Base-by-base conservation (phyloP, 2,329 filamentous ascomycete genomes). In the Alternaria gansuensis region DNA sequence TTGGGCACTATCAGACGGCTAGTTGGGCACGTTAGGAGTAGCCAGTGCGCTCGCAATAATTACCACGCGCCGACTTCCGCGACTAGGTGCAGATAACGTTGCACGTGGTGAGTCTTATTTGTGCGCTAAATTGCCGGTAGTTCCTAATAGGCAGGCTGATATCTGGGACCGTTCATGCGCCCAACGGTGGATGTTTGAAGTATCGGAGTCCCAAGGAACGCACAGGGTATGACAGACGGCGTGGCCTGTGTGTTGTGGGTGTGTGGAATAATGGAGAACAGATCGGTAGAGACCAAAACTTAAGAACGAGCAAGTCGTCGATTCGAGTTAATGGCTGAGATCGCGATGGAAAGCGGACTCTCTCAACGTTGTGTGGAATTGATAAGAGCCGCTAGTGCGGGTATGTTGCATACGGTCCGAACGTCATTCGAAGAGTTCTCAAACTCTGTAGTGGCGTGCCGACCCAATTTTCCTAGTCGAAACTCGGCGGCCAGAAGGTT, bases 401-500 rank as follows among this genome's bases (percentile, higher is more conserved):
- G 57, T 59, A 59, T 43, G 40, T 43, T 60, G 57, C 55, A 57
- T 52, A 59, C 62, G 57, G 59, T 57, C 54, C 51, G 49, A 54
- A 57, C 54, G 49, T 53, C 49, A 57, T 49, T 56, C 51, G 52
- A 51, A 64, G 58, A 66, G 55, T 54, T 62, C 54, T 50, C 59
- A 64, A 51, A 53, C 34, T 59, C 53, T 65, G 59, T 50, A 52
- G 60, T 63, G 57, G 65, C 60, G 64, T 57, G 45, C 48, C 59
- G 67, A 46, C 60, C 67, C 68, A 63, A 36, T 71, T 70, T 70
- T 69, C 51, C 65, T 65, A 60, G 56, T 60, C 58, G 59, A 60
- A 54, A 54, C 50, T 53, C 59, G 59, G 49, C 56, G 72, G 70
- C 73, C 69, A 76, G 73, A 76, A 72, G 59, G 62, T 69, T 75